A percentile compares a stretch with the other conserved stretches of the same genome.
Evolutionary conservation across 2,329 filamentous ascomycete genomes (phyloP).

Genomic region (Monosporascus sp.): DNA sequence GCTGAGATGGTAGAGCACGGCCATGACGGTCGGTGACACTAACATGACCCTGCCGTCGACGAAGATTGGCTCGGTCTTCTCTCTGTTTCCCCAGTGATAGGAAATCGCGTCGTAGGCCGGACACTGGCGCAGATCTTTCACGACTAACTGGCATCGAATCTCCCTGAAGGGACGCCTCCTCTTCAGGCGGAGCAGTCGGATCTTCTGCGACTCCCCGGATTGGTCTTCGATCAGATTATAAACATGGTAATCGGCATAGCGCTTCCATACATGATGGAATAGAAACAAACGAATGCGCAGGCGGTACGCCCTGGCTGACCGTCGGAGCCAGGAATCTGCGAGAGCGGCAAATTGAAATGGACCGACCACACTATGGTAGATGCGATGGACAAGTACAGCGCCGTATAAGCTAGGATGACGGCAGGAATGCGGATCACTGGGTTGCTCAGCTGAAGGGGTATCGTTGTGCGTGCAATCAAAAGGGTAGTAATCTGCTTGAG

Average conservation of each 20-base stretch:
- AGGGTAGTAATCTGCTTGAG: not conserved
- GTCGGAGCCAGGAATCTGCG: not conserved
- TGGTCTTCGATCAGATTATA: not conserved
- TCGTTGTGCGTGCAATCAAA: not conserved
- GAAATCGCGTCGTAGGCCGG: not conserved
- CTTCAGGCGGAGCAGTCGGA: not conserved
- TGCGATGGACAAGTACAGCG: not conserved
- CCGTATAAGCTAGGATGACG: not conserved
- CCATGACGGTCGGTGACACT: constrained; percentile 2
- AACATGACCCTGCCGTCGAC: not conserved
- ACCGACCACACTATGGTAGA: not conserved
- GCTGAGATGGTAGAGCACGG: not conserved
- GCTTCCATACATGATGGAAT: not conserved
- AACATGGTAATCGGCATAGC: not conserved
- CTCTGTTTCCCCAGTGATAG: not conserved
- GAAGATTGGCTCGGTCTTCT: constrained; percentile 1
- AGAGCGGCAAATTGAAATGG: not conserved
- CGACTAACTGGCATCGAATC: not conserved
- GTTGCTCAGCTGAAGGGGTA: not conserved
- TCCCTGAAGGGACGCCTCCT: not conserved
- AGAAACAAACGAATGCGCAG: not conserved
- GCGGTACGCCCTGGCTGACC: not conserved
- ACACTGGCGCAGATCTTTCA: not conserved
- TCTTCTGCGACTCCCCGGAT: not conserved
- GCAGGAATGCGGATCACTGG: not conserved